Base-by-base conservation (phyloP, 2,329 filamentous ascomycete species). In the Nannizziopsis barbatae region DNA sequence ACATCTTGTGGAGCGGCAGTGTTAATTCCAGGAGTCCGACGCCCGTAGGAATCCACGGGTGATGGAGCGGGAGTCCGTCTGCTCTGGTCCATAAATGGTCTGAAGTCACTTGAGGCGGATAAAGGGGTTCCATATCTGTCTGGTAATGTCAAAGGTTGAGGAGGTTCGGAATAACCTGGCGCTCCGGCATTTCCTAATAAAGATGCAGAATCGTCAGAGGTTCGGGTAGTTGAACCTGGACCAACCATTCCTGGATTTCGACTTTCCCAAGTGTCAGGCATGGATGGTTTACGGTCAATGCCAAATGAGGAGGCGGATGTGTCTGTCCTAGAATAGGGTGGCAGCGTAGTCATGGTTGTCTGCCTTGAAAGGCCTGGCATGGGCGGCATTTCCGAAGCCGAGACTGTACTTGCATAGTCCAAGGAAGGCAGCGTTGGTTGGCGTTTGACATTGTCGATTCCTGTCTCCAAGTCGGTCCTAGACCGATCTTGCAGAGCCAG, bases 341-440 rank as follows among this genome's bases (percentile, higher is more conserved):
- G 80, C 5, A 85, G 66, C 0, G 81, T 83, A 0, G 72, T 60
- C 57, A 75, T 74, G 1, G 80, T 83, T 31, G 82, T 78, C 52
- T 71, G 76, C 52, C 80, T 74, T 48, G 71, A 72, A 12, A 82
- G 58, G 57, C 70, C 69, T n/a, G 79, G 79, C 75, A 79, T 80
- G 43, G 75, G 74, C 60, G 65, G 31, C 66, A 66, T 33, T 72
- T 50, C 45, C 72, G 74, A 2, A 83, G 86, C 5, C 89, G 61
- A 0, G 84, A 87, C 6, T 66, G 69, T 47, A 15, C 32, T 40
- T 36, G 22, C 22, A 39, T 62, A 65, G 27, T 67, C 66, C 31
- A 73, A 51, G 43, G 73, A 74, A 1, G 84, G 86, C 5, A 90
- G 61, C 0, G 85, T 88, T 4, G 71, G 71, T 43, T 69, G 64